A percentile compares a stretch with the other conserved stretches of the same genome.
Conservation (phyloP, 768 basidiomycete genomes). For the Lactarius akahatsu region DNA sequence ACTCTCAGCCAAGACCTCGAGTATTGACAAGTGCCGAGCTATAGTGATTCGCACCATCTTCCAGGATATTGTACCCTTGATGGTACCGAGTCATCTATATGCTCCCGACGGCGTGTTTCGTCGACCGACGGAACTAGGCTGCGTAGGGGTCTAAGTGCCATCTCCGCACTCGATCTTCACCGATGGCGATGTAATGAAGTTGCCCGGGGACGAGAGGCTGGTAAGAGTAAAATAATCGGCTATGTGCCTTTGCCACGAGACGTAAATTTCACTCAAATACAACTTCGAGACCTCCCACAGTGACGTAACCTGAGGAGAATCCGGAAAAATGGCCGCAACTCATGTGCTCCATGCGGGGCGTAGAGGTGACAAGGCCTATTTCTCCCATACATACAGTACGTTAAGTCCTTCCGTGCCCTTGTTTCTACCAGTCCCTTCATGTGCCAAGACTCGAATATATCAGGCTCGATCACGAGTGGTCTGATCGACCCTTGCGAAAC, state of each 20-base stretch:
- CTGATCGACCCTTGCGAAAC: not conserved
- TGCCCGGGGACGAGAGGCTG: not conserved
- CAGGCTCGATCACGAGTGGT: not conserved
- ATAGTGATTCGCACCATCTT: not conserved
- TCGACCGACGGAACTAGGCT: not conserved
- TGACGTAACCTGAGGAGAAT: not conserved
- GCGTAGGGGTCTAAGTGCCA: not conserved
- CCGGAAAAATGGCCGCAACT: not conserved
- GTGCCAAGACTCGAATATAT: not conserved
- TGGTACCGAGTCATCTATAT: not conserved
- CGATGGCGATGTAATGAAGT: not conserved
- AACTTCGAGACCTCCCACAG: not conserved
- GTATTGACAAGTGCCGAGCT: not conserved
- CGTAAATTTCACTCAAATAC: not conserved
- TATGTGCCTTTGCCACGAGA: not conserved
- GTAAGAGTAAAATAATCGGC: not conserved
- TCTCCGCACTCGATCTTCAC: not conserved
- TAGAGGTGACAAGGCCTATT: not conserved
- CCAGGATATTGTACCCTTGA: not conserved
- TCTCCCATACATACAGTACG: not conserved
- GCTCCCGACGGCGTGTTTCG: not conserved
- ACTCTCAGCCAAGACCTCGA: not conserved
- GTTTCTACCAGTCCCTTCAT: not conserved
- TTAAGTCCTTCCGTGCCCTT: not conserved
- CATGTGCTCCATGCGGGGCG: not conserved